Evolutionary conservation across 2,329 filamentous ascomycete species (phyloP).

Genomic region (Pseudogymnoascus pannorum): DNA sequence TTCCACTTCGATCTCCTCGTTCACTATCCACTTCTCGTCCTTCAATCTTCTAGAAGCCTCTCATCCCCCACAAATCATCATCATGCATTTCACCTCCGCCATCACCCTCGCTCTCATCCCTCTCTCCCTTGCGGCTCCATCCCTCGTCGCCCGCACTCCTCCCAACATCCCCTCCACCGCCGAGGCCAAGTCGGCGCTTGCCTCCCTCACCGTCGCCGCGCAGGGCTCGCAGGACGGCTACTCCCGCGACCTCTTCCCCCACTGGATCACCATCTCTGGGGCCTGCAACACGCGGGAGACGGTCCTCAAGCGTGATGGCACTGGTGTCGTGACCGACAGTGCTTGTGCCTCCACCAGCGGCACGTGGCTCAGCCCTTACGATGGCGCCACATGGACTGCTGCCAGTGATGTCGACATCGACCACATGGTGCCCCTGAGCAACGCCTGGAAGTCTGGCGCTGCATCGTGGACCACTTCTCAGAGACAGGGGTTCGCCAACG

Average conservation of each 20-base stretch:
- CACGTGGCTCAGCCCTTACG: slow-evolving; percentile 65
- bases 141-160: slow-evolving; percentile 32
- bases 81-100: slow-evolving; percentile 16
- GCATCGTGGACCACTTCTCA: slow-evolving; percentile 61
- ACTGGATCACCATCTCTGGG: slow-evolving; percentile 60
- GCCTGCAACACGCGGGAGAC: slow-evolving; percentile 66
- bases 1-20: neutral
- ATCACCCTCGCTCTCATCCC: slow-evolving; percentile 14
- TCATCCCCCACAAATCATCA: slow-evolving; percentile 1
- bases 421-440: slow-evolving; percentile 73
- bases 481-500: slow-evolving; percentile 68
- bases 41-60: neutral
- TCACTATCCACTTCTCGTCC: neutral
- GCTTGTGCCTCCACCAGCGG: slow-evolving; percentile 60
- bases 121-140: slow-evolving; percentile 15
- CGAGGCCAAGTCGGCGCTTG: slow-evolving; percentile 51
- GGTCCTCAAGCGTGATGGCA: slow-evolving; percentile 68
- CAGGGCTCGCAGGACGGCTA: slow-evolving; percentile 51
- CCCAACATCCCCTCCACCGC: slow-evolving; percentile 56
- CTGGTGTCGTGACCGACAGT: slow-evolving; percentile 48
- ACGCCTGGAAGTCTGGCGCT: slow-evolving; percentile 76
- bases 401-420: slow-evolving; percentile 73
- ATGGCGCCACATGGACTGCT: slow-evolving; percentile 61
- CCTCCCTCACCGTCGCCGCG: slow-evolving; percentile 48
- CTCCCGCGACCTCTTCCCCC: slow-evolving; percentile 60